These are phyloP conservation scores for Pyropia haitanensis DNA, from an alignment of 23 red algal genomes.

Conservation along the genomic window DNA sequence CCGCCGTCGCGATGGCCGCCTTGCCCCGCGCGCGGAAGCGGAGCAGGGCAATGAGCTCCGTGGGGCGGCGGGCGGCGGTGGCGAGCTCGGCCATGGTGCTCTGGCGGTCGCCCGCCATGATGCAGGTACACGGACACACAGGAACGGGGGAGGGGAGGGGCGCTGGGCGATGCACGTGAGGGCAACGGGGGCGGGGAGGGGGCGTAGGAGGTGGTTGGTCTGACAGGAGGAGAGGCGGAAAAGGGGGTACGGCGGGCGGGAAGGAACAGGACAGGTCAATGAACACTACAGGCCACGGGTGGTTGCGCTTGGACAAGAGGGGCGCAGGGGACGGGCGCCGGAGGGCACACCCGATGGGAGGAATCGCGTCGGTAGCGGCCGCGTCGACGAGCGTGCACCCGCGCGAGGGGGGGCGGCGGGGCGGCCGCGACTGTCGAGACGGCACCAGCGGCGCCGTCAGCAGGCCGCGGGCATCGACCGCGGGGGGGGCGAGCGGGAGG, in stretches of 20 bases:
- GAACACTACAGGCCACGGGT: background rate
- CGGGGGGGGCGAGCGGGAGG: too few relatives aligned
- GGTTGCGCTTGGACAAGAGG: background rate
- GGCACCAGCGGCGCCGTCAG: too few relatives aligned
- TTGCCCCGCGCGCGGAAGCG: conserved; percentile 41
- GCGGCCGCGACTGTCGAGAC: too few relatives aligned
- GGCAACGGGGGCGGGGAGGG: background rate
- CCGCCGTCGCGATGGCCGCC: background rate
- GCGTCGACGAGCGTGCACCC: background rate
- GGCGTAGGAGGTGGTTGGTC: background rate
- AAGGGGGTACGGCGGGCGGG: background rate
- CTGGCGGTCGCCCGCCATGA: background rate
- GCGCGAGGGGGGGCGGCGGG: too few relatives aligned
- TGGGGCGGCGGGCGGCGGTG: conserved; percentile 33
- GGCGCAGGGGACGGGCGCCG: background rate
- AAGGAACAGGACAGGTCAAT: background rate
- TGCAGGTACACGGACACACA: conserved; percentile 8
- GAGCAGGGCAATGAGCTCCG: conserved; percentile 52
- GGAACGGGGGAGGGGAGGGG: conserved; percentile 1
- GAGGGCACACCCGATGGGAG: background rate
- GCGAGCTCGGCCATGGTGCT: conserved; percentile 17
- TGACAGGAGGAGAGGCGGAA: background rate
- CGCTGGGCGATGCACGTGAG: background rate
- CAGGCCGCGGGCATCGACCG: too few relatives aligned
- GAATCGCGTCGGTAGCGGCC: background rate